Percentiles rank a stretch among this genome's conserved stretches.
These are phyloP conservation scores for Athelia psychrophila DNA, from an alignment of 1,284 basidiomycete species.

Conservation along the genomic window DNA sequence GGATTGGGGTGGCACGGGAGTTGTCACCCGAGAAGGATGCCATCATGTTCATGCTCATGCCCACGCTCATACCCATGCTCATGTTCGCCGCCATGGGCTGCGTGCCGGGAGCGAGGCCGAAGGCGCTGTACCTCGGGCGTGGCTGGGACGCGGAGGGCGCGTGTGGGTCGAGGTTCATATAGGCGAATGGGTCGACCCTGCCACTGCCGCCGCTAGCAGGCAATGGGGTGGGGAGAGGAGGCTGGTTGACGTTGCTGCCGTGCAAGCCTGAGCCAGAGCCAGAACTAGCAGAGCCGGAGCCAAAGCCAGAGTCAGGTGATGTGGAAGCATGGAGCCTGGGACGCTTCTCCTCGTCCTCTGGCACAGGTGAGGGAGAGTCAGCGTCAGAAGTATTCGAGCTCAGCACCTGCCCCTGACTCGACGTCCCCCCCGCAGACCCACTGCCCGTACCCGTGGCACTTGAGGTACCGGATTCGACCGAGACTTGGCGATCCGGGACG, in stretches of 20 bases:
- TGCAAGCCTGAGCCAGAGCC: no score
- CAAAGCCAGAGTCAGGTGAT: neutral
- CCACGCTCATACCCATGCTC: constrained; percentile 12
- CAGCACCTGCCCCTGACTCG: no score
- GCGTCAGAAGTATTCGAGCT: neutral
- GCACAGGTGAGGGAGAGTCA: neutral
- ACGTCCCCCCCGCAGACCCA: neutral
- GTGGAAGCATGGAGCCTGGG: neutral
- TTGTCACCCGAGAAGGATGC: neutral
- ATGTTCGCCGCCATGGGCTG: no score
- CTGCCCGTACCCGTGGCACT: neutral
- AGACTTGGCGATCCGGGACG: constrained; percentile 7
- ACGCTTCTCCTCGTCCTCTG: neutral
- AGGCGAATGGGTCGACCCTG: constrained; percentile 48
- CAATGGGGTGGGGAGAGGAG: constrained; percentile 8
- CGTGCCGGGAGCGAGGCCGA: constrained; percentile 21
- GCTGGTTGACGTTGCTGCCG: neutral
- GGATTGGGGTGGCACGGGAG: constrained; percentile 36
- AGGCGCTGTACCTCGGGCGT: constrained; percentile 26
- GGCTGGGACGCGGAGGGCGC: constrained; percentile 21
- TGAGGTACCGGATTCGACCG: constrained; percentile 3
- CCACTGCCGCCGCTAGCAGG: constrained; percentile 12
- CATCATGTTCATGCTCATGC: no score
- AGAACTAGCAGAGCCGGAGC: constrained; percentile 1
- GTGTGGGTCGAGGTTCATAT: constrained; percentile 38